These are phyloP conservation scores for Dactylellina drechsleri DNA, from an alignment of 2,329 filamentous ascomycete species.

Conservation along the genomic window DNA sequence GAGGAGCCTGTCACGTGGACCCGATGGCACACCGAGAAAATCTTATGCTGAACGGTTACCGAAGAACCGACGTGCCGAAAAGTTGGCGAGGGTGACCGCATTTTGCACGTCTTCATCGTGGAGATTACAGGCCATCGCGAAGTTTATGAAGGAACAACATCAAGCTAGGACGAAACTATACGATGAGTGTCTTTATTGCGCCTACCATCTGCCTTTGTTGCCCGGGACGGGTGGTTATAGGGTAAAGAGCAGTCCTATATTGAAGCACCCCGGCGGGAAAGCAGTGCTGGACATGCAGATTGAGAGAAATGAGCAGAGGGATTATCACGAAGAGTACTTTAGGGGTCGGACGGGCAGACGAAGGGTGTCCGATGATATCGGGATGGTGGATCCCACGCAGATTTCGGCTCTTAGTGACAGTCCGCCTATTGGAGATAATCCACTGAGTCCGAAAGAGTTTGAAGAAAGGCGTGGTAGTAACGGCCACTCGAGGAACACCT, in stretches of 20 bases:
- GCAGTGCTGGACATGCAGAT: constrained; percentile 94
- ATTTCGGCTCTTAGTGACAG: constrained; percentile 51
- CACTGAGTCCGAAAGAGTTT: constrained; percentile 60
- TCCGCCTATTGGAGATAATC: constrained; percentile 58
- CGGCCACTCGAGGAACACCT: constrained; percentile 47
- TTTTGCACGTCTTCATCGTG: constrained; percentile 96
- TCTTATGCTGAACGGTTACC: constrained; percentile 93
- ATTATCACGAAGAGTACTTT: constrained; percentile 91
- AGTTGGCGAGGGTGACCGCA: constrained; percentile 87
- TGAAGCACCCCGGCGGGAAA: constrained; percentile 93
- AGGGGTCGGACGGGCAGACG: constrained; percentile 70
- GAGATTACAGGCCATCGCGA: constrained; percentile 86
- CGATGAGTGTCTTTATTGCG: constrained; percentile 95
- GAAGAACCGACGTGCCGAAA: constrained; percentile 85
- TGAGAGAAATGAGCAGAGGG: constrained; percentile 86
- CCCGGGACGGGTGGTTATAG: constrained; percentile 87
- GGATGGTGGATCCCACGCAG: constrained; percentile 49
- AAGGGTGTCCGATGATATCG: constrained; percentile 62
- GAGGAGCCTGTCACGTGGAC: constrained; percentile 66
- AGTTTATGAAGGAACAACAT: constrained; percentile 87
- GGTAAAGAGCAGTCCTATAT: constrained; percentile 85
- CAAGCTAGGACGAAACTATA: constrained; percentile 94
- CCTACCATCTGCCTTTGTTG: constrained; percentile 90
- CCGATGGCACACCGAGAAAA: constrained; percentile 70
- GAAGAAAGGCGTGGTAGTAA: constrained; percentile 52